Evolutionary conservation across 75 land plant species (phyloP).

Genomic region (Chamaecyparis obtusa): DNA sequence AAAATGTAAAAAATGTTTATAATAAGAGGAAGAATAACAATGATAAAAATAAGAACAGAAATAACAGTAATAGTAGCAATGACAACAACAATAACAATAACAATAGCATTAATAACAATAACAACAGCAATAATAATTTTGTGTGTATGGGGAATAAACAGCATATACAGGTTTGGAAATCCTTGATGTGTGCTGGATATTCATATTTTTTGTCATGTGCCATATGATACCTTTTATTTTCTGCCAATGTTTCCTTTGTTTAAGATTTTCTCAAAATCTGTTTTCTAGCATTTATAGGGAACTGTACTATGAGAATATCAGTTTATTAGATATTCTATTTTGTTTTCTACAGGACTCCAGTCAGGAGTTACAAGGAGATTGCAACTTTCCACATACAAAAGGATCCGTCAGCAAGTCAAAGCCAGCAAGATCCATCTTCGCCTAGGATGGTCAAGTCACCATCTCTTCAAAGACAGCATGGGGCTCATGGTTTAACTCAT

Average conservation of each 20-base stretch:
- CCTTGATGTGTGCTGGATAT: background rate
- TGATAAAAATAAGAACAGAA: no score
- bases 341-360: constrained; percentile 47
- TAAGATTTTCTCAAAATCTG: background rate
- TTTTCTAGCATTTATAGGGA: background rate
- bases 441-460: constrained; percentile 85
- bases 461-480: constrained; percentile 75
- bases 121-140: background rate
- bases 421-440: constrained; percentile 70
- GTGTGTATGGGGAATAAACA: background rate
- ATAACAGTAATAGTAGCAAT: no score
- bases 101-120: no score
- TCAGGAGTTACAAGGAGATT: constrained; percentile 47
- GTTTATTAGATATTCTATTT: background rate
- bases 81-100: no score
- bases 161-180: background rate
- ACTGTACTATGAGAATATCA: background rate
- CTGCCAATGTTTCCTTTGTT: background rate
- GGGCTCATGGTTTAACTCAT: constrained; percentile 29
- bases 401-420: constrained; percentile 60
- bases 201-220: background rate
- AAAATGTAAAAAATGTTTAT: background rate
- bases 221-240: background rate
- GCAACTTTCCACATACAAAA: constrained; percentile 64
- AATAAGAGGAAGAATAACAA: no score